These are phyloP conservation scores for Penicillium decumbens DNA, from an alignment of 2,329 filamentous ascomycete species.

Conservation along the genomic window DNA sequence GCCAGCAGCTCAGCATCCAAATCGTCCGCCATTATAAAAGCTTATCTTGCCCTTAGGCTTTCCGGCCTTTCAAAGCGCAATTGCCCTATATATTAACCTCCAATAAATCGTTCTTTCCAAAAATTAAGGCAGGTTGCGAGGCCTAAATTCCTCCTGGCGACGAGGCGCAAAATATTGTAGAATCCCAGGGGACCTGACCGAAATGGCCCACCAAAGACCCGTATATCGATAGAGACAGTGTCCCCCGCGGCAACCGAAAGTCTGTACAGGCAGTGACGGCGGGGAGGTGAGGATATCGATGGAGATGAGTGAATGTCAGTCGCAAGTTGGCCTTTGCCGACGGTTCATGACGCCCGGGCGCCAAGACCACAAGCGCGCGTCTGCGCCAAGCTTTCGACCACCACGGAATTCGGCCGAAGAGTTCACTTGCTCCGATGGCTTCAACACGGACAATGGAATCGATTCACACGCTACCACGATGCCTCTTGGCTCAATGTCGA, in stretches of 20 bases:
- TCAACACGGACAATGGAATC: constrained; percentile 21
- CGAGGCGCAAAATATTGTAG: constrained; percentile 20
- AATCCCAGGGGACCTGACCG: constrained; percentile 5
- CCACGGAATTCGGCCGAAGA: neutral
- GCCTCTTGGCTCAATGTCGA: constrained; percentile 13
- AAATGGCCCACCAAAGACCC: constrained; percentile 2
- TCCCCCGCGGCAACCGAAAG: neutral
- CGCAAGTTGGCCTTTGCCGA: constrained; percentile 23
- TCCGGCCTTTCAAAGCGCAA: neutral
- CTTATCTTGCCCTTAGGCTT: neutral
- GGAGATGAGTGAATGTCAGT: constrained; percentile 15
- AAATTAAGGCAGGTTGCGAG: neutral
- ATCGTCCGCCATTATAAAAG: constrained; percentile 65
- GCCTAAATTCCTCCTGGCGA: constrained; percentile 14
- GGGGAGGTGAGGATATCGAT: constrained; percentile 15
- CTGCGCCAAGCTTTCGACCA: constrained; percentile 17
- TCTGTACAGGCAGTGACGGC: constrained; percentile 13
- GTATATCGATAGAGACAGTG: neutral
- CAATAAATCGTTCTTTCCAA: neutral
- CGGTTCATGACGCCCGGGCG: constrained; percentile 31
- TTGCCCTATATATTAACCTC: neutral
- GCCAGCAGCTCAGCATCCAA: constrained; percentile 91
- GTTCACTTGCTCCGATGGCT: neutral
- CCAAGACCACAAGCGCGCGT: constrained; percentile 33
- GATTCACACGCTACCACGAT: constrained; percentile 22